Evolutionary conservation across 768 basidiomycete genomes (phyloP).

Genomic region (Lactarius pseudohatsudake): DNA sequence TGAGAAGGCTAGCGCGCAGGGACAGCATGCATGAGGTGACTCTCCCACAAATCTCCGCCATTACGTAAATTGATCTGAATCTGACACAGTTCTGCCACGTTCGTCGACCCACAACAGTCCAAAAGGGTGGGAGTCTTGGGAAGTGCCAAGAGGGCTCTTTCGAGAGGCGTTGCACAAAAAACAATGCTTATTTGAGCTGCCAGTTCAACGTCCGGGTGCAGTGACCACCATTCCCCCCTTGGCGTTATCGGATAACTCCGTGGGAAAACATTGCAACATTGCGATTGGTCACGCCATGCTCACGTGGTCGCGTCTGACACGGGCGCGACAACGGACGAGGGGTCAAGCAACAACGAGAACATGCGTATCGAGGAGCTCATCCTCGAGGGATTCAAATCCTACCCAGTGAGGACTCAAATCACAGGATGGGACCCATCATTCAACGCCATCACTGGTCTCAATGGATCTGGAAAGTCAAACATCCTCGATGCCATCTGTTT

Average conservation of each 20-base stretch:
- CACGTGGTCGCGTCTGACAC: slow-evolving; percentile 24
- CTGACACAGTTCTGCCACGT: no score
- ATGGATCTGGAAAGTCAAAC: slow-evolving; percentile 97
- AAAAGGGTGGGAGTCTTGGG: neutral
- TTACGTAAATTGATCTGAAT: neutral
- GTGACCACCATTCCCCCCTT: neutral
- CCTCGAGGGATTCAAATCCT: slow-evolving; percentile 88
- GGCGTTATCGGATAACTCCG: neutral
- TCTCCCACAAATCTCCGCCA: neutral
- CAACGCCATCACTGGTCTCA: slow-evolving; percentile 96
- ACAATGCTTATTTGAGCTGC: neutral
- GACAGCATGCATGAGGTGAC: neutral
- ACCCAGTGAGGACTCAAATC: slow-evolving; percentile 94
- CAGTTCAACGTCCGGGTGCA: neutral
- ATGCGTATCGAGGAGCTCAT: slow-evolving; percentile 32
- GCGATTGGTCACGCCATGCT: neutral
- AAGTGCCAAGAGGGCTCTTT: neutral
- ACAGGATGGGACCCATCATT: slow-evolving; percentile 97
- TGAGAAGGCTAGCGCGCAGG: neutral
- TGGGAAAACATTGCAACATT: neutral
- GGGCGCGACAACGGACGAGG: neutral
- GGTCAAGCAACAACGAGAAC: neutral
- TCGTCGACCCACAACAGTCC: neutral
- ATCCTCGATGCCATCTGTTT: slow-evolving; percentile 99
- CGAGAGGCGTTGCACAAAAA: neutral